Evolutionary conservation across 1,284 basidiomycete genomes (phyloP).

Genomic region (Marasmius fiardii): DNA sequence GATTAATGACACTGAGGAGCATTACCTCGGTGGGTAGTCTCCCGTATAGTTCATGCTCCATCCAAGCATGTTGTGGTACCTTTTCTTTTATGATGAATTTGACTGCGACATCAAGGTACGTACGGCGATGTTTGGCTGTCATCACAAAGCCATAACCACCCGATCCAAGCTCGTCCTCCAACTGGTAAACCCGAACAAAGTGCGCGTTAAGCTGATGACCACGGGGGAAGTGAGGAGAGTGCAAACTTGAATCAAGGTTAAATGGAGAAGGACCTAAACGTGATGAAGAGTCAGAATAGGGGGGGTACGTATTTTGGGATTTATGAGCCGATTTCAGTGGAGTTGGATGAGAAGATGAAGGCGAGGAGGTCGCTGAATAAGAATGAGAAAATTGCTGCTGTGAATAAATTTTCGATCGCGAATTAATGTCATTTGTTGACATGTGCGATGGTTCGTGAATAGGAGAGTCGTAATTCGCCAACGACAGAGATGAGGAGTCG

Average conservation of each 20-base stretch:
- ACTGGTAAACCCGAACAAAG: slow-evolving; percentile 66
- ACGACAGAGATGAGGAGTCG: neutral
- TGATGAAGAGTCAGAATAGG: slow-evolving; percentile 4
- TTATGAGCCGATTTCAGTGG: slow-evolving; percentile 5
- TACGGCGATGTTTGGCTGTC: slow-evolving; percentile 59
- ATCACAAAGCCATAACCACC: slow-evolving; percentile 95
- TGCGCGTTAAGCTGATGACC: slow-evolving; percentile 61
- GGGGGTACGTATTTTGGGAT: slow-evolving; percentile 11
- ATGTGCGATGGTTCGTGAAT: neutral
- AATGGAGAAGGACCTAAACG: slow-evolving; percentile 11
- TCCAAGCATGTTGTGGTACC: slow-evolving; percentile 79
- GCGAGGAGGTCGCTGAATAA: neutral
- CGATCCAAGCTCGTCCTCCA: slow-evolving; percentile 81
- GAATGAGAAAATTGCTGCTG: neutral
- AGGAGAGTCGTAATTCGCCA: slow-evolving; percentile 4
- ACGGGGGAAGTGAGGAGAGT: slow-evolving; percentile 58
- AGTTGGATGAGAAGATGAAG: slow-evolving; percentile 1
- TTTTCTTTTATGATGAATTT: slow-evolving; percentile 91
- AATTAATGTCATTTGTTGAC: neutral
- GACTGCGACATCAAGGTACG: slow-evolving; percentile 76
- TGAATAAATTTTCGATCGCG: neutral
- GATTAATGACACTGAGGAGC: slow-evolving; percentile 71
- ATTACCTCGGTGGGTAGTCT: slow-evolving; percentile 79
- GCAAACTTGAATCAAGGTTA: slow-evolving; percentile 33
- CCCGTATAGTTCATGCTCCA: slow-evolving; percentile 58